A percentile compares a stretch with the other conserved stretches of the same genome.
These are phyloP conservation scores for Breynia disticha DNA, from an alignment of 441 rosid genomes.

Conservation along the genomic window DNA sequence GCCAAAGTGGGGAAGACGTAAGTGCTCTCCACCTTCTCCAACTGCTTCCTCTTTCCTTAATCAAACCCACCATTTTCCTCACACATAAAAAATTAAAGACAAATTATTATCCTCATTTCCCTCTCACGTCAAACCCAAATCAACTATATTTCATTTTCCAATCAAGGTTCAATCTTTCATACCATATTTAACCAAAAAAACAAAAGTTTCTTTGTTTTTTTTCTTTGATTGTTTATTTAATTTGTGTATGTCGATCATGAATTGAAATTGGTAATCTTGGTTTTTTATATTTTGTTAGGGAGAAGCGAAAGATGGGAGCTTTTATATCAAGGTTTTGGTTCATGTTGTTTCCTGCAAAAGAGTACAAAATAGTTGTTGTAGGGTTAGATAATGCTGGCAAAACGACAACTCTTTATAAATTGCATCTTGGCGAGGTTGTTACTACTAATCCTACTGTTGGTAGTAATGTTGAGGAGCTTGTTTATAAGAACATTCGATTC, in stretches of 20 bases:
- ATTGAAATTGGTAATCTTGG: constrained; percentile 3
- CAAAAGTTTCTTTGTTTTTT: too few relatives aligned
- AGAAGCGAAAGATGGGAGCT: constrained; percentile 51
- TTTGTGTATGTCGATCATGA: background rate
- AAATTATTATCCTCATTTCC: too few relatives aligned
- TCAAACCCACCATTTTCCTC: too few relatives aligned
- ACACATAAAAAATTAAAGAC: too few relatives aligned
- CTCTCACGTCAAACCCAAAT: too few relatives aligned
- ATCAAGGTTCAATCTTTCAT: too few relatives aligned
- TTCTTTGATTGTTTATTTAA: background rate
- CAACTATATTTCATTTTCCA: too few relatives aligned
- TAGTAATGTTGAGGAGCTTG: constrained; percentile 95
- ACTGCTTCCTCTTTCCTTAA: too few relatives aligned
- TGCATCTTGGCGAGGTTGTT: constrained; percentile 92
- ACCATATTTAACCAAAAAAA: too few relatives aligned
- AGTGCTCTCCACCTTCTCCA: too few relatives aligned
- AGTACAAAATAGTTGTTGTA: constrained; percentile 93
- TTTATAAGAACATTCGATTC: constrained; percentile 86
- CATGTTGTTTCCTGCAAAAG: constrained; percentile 93
- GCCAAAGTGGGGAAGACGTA: too few relatives aligned
- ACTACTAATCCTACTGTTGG: constrained; percentile 98
- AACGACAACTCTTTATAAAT: constrained; percentile 93
- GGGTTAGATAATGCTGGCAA: constrained; percentile 98
- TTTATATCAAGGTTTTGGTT: constrained; percentile 86
- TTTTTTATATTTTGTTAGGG: constrained; percentile 5